A percentile compares a stretch with the other conserved stretches of the same genome.
These are phyloP conservation scores for Ajuga reptans DNA, from an alignment of 305 asterid species.

Conservation along the genomic window DNA sequence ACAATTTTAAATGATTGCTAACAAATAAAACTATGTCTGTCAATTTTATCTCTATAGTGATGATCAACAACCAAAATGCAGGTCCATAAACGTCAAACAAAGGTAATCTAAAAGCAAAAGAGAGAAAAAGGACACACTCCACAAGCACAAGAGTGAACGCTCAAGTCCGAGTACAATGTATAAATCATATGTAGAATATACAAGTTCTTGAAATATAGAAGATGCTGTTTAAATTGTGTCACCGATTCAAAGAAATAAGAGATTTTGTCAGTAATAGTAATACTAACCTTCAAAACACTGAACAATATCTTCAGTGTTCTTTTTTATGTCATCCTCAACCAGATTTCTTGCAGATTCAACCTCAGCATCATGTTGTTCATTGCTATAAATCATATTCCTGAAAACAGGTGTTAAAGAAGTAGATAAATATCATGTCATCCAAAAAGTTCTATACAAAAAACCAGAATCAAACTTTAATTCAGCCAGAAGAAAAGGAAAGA, in stretches of 20 bases:
- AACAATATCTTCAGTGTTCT: constrained; percentile 39
- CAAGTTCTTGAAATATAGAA: not conserved
- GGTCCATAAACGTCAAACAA: too few relatives aligned
- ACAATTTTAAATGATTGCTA: too few relatives aligned
- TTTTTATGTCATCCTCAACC: constrained; percentile 47
- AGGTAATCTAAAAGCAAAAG: not conserved
- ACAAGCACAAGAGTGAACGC: not conserved
- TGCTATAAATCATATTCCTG: constrained; percentile 43
- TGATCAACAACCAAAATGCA: too few relatives aligned
- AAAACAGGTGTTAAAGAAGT: constrained; percentile 10
- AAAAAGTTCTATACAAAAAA: not conserved
- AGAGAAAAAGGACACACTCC: not conserved
- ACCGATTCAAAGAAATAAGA: not conserved
- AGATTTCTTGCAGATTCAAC: constrained; percentile 44
- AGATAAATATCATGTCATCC: not conserved
- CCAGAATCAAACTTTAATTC: not conserved
- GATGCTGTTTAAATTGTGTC: not conserved
- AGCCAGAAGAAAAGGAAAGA: not conserved
- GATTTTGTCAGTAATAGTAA: not conserved
- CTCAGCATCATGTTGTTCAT: constrained; percentile 54
- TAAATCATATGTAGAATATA: not conserved
- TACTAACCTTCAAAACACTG: constrained; percentile 40
- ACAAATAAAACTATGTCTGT: too few relatives aligned
- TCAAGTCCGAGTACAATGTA: not conserved
- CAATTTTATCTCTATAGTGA: too few relatives aligned